Evolutionary conservation across 129 eudicot species (phyloP), one percentile per base, ranked within the genome.

Genomic region (Escallonia rubra): DNA sequence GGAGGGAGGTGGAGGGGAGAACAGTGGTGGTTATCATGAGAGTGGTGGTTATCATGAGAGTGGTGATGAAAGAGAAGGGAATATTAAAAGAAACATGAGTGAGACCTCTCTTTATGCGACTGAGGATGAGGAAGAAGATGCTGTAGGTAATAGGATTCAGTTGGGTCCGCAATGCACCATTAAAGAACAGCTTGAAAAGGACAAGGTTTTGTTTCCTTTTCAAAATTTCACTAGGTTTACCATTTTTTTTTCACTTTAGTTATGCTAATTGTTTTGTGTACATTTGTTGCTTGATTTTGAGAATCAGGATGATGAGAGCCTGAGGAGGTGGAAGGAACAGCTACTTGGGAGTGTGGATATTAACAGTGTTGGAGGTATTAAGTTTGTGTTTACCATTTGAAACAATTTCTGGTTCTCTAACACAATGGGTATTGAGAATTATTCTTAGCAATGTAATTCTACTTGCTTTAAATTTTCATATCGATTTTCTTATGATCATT

Each of bases 311-410:
- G 91, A 86, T 77, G 91, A 86, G 75, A 86, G 91, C 73, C 68
- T 86, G 77, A 79, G 91, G 78, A 86, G 81, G 69, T 86, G 91
- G 91, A 86, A 86, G 83, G 88, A 86, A 57, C 91, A 86, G 45
- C 88, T 86, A 57, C 88, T 86, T 74, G 91, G 91, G 38, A 82
- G 78, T 61, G 88, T 86, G 72, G 88, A 86, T 62, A 71, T 86
- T n/a, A 82, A 76, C 72, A 57, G 77, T 74, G 84, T 81, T 82
- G 91, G 91, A 86, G 91, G 91, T 86, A 82, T 63, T 63, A 4
- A 46, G 15, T 34, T 61, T 59, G 34, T 23, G 34, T 23, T 23
- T 23, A 23, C 34, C 34, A 23, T 23, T 23, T 23, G 34, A 23
- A 23, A 23, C 34, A 23, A 23, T 23, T 23, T 23, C 34, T 23